Conservation (phyloP, 2,329 filamentous ascomycete species). For the Verticillium albo-atrum region DNA sequence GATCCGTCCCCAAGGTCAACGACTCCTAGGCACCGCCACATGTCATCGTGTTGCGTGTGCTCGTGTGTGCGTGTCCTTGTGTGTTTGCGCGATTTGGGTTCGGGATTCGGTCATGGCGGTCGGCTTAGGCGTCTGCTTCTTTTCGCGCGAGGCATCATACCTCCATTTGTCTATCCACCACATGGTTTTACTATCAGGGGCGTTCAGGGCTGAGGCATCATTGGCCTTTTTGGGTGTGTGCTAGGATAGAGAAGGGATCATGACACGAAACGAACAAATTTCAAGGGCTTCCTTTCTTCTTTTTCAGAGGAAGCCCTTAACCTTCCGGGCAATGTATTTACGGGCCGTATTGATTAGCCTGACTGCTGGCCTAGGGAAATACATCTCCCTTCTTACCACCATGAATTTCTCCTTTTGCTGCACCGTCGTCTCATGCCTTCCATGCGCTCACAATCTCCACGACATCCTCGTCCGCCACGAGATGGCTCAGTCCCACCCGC, state of each 20-base stretch:
- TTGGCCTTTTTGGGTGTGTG: conserved; percentile 8
- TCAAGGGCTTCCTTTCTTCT: conserved; percentile 1
- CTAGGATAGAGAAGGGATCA: conserved; percentile 11
- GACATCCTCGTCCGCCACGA: conserved; percentile 67
- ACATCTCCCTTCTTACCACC: conserved; percentile 4
- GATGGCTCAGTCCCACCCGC: conserved; percentile 79
- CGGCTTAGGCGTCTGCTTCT: conserved; percentile 5
- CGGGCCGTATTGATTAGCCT: conserved; percentile 1
- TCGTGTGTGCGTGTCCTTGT: neutral
- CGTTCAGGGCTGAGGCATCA: conserved; percentile 5
- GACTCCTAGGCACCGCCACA: conserved; percentile 3
- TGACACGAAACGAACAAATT: conserved; percentile 12
- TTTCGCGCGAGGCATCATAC: neutral
- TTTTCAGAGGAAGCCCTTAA: neutral
- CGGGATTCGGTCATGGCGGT: conserved; percentile 6
- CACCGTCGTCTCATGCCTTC: conserved; percentile 42
- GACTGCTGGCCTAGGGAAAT: conserved; percentile 6
- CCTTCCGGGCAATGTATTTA: conserved; percentile 8
- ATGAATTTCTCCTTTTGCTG: neutral
- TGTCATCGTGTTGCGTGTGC: neutral
- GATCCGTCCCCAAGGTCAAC: conserved; percentile 8
- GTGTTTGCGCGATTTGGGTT: conserved; percentile 5
- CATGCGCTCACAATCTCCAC: conserved; percentile 64
- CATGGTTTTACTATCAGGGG: neutral
- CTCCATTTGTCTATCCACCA: neutral